Evolutionary conservation across 768 basidiomycete species (phyloP).

Genomic region (Sutorius australiensis): DNA sequence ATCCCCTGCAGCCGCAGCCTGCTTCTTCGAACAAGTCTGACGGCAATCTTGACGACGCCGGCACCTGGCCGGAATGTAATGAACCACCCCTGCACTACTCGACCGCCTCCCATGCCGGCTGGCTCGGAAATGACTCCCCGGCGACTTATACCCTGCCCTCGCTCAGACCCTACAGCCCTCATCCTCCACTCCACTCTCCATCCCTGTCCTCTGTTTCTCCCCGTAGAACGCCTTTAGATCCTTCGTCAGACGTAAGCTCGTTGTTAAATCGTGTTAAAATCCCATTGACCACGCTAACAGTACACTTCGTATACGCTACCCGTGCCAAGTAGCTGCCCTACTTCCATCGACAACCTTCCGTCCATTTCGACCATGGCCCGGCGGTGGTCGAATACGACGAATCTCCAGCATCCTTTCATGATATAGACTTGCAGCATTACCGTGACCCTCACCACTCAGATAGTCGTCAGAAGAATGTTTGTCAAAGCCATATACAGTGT

Average conservation of each 20-base stretch:
- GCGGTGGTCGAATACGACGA: slow-evolving; percentile 35
- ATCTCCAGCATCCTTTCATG: slow-evolving; percentile 32
- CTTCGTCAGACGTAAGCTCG: slow-evolving; percentile 26
- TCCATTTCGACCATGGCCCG: slow-evolving; percentile 36
- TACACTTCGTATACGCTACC: slow-evolving; percentile 27
- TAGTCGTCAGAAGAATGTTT: slow-evolving; percentile 9
- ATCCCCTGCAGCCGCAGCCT: slow-evolving; percentile 18
- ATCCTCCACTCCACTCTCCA: slow-evolving; percentile 26
- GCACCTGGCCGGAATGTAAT: slow-evolving; percentile 24
- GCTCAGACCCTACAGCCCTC: slow-evolving; percentile 28
- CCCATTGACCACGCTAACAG: slow-evolving; percentile 13
- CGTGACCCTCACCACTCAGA: not conserved
- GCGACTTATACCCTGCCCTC: slow-evolving; percentile 29
- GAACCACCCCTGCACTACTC: slow-evolving; percentile 20
- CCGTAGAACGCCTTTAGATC: slow-evolving; percentile 24
- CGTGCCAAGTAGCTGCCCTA: slow-evolving; percentile 25
- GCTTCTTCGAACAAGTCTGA: slow-evolving; percentile 6
- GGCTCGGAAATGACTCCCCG: slow-evolving; percentile 29
- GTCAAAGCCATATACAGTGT: slow-evolving; percentile 13
- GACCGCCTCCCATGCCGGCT: slow-evolving; percentile 21
- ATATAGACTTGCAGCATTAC: slow-evolving; percentile 25
- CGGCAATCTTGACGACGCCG: slow-evolving; percentile 16
- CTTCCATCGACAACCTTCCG: slow-evolving; percentile 31
- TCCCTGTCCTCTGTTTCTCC: slow-evolving; percentile 24
- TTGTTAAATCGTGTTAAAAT: not conserved